Evolutionary conservation across 352 stramenopile genomes (phyloP).

Genomic region (Pythium sukuiense): DNA sequence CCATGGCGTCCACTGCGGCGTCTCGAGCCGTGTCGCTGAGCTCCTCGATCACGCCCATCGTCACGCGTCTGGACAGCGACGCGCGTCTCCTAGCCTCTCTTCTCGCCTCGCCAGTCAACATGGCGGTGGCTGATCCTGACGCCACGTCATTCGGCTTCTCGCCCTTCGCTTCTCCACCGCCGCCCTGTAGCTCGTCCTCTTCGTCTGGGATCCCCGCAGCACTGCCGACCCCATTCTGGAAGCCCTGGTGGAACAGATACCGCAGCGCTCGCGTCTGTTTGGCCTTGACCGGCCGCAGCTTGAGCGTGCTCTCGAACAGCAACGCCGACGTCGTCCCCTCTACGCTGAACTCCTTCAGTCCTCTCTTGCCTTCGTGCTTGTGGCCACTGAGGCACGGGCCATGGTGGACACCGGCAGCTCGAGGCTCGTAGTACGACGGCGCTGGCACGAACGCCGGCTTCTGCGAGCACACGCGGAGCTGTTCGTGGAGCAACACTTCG

Average conservation of each 20-base stretch:
- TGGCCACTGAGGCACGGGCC: constrained; percentile 4
- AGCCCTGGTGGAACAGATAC: constrained; percentile 72
- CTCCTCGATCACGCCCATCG: constrained; percentile 27
- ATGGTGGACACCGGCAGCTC: not conserved
- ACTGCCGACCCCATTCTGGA: constrained; percentile 16
- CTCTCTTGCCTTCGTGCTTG: not conserved
- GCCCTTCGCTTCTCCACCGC: not conserved
- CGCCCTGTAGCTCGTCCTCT: not conserved
- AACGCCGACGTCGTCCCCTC: constrained; percentile 61
- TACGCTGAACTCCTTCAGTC: constrained; percentile 57
- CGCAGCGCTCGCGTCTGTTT: constrained; percentile 56
- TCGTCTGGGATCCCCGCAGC: not conserved
- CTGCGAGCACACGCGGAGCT: constrained; percentile 61
- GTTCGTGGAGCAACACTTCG: constrained; percentile 58
- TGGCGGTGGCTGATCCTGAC: not conserved
- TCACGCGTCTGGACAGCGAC: constrained; percentile 25
- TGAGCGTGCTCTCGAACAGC: constrained; percentile 74
- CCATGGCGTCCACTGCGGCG: constrained; percentile 6
- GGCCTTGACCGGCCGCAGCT: constrained; percentile 56
- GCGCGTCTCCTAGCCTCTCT: constrained; percentile 1
- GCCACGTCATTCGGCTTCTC: not conserved
- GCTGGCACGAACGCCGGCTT: constrained; percentile 52
- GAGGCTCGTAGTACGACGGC: not conserved
- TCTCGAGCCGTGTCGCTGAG: constrained; percentile 16
- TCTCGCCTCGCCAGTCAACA: not conserved